Evolutionary conservation across 1,284 basidiomycete genomes (phyloP).

Genomic region (Marasmius oreades): DNA sequence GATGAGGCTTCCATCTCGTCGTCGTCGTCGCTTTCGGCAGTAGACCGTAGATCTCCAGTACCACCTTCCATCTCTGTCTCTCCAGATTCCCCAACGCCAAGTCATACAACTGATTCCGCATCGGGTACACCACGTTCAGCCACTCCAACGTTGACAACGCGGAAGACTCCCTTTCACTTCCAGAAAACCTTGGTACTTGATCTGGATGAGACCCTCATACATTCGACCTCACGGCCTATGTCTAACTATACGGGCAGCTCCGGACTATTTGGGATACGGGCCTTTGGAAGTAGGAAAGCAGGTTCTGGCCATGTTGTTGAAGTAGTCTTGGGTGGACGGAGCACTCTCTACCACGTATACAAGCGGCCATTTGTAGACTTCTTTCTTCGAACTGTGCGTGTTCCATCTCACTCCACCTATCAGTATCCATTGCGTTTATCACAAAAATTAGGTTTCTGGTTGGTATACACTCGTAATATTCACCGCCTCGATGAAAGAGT

Average conservation of each 20-base stretch:
- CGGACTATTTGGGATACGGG: conserved; percentile 63
- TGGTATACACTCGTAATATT: conserved; percentile 99
- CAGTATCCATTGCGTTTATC: conserved; percentile 13
- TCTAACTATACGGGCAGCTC: conserved; percentile 44
- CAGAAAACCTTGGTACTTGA: conserved; percentile 95
- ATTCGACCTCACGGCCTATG: conserved; percentile 87
- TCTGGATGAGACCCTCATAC: conserved; percentile 96
- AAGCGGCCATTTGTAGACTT: conserved; percentile 97
- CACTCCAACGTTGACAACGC: conserved; percentile 46
- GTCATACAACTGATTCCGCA: conserved; percentile 6
- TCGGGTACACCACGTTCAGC: conserved; percentile 28
- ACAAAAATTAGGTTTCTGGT: conserved; percentile 71
- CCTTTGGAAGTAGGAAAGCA: conserved; percentile 55
- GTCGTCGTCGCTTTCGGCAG: conserved; percentile 10
- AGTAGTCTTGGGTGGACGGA: conserved; percentile 86
- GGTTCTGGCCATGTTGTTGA: conserved; percentile 92
- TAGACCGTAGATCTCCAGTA: conserved; percentile 5
- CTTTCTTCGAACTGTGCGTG: conserved; percentile 86
- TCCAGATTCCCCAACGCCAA: conserved; percentile 1
- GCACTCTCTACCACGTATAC: conserved; percentile 96
- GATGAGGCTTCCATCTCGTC: conserved; percentile 20
- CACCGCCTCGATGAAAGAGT: conserved; percentile 98
- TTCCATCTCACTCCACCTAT: conserved; percentile 4
- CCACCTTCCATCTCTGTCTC: conserved; percentile 14
- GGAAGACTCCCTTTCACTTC: conserved; percentile 69